Conservation (phyloP, 208 protist genomes). For the Crithidia thermophila region DNA sequence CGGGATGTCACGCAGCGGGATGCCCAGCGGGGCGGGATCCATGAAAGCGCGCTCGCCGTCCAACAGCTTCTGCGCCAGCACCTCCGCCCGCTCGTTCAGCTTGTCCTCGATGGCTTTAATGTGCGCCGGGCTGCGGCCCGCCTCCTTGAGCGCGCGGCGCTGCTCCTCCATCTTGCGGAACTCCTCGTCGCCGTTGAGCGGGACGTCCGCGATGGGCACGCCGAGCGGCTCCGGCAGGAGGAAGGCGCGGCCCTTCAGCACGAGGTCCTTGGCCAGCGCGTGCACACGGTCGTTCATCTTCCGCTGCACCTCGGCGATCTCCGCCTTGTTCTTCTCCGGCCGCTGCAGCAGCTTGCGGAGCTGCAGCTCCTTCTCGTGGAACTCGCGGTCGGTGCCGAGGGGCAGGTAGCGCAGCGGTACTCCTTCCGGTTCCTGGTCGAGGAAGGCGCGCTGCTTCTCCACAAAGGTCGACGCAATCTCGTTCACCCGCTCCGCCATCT, state of each 20-base stretch:
- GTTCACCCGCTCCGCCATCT: constrained; percentile 64
- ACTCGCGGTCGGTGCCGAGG: constrained; percentile 65
- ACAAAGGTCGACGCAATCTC: constrained; percentile 73
- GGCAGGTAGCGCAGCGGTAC: constrained; percentile 80
- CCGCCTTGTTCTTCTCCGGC: constrained; percentile 27
- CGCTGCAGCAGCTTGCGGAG: constrained; percentile 42
- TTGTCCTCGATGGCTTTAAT: constrained; percentile 54
- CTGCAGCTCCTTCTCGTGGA: constrained; percentile 66
- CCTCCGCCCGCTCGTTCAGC: constrained; percentile 59
- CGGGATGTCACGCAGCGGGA: constrained; percentile 59
- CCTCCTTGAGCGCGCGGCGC: constrained; percentile 56
- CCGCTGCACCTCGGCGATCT: constrained; percentile 47
- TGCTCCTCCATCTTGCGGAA: constrained; percentile 80
- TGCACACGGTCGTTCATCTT: constrained; percentile 75
- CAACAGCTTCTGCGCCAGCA: constrained; percentile 57
- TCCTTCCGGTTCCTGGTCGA: constrained; percentile 76
- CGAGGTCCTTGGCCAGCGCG: constrained; percentile 63
- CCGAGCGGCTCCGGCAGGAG: constrained; percentile 69
- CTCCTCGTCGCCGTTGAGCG: constrained; percentile 64
- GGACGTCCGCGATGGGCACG: constrained; percentile 69
- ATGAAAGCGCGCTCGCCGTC: constrained; percentile 71
- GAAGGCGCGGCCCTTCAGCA: constrained; percentile 66
- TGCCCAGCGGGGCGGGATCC: constrained; percentile 59
- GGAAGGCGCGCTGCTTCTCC: constrained; percentile 70
- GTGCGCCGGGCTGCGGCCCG: constrained; percentile 32